These are phyloP conservation scores for Diaporthe velutina DNA, from an alignment of 2,329 filamentous ascomycete genomes.

Conservation along the genomic window DNA sequence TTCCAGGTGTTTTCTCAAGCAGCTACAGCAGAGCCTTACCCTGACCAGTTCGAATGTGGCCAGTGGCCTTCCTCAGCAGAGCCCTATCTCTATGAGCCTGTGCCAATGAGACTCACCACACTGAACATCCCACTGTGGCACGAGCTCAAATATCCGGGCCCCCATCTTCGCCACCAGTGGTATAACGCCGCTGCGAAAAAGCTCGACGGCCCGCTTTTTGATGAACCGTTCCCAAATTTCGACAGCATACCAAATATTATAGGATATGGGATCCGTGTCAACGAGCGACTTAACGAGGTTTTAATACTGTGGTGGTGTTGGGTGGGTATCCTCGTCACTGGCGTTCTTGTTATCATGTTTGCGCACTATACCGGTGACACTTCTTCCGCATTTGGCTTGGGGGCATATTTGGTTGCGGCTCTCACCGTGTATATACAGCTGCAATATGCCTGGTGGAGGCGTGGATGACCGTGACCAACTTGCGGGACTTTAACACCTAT, in stretches of 20 bases:
- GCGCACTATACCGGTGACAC: background rate
- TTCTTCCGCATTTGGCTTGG: conserved; percentile 4
- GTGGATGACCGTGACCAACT: background rate
- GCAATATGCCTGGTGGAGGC: conserved; percentile 3
- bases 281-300: background rate
- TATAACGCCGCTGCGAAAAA: background rate
- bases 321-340: background rate
- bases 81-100: background rate
- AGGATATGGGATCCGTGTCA: background rate
- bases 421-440: background rate
- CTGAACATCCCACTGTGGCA: background rate
- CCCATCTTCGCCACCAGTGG: background rate
- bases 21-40: background rate
- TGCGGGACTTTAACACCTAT: too few relatives aligned
- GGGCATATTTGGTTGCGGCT: background rate
- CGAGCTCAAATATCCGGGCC: background rate
- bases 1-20: background rate
- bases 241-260: background rate
- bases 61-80: background rate
- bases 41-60: conserved; percentile 2
- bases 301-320: background rate
- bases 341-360: background rate
- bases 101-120: background rate
- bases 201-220: background rate
- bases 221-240: background rate